These are phyloP conservation scores for Endocladia muricata DNA, from an alignment of 31 red algal genomes.

Conservation along the genomic window DNA sequence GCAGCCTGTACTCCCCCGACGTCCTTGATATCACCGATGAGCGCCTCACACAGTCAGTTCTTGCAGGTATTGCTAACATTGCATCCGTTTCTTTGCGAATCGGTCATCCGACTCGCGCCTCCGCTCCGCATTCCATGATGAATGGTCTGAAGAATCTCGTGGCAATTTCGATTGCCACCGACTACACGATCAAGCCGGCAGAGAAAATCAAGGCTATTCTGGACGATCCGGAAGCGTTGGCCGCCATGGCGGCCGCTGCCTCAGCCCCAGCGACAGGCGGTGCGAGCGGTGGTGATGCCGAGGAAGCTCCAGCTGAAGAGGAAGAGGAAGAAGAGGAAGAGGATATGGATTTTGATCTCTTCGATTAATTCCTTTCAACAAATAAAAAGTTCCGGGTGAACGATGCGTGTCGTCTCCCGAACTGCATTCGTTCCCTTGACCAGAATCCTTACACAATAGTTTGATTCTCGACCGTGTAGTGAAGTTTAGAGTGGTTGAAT, in stretches of 20 bases:
- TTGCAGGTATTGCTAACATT: slow-evolving; percentile 73
- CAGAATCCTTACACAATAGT: too few relatives aligned
- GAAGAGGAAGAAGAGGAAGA: slow-evolving; percentile 90
- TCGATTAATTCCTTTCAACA: slow-evolving; percentile 40
- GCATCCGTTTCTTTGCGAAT: slow-evolving; percentile 76
- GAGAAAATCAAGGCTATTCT: slow-evolving; percentile 89
- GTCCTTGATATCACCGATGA: slow-evolving; percentile 98
- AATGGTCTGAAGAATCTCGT: slow-evolving; percentile 78
- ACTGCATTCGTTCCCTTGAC: too few relatives aligned
- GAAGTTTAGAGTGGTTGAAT: too few relatives aligned
- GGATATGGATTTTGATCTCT: slow-evolving; percentile 52
- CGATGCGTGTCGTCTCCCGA: too few relatives aligned
- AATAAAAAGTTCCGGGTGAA: too few relatives aligned
- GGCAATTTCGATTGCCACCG: slow-evolving; percentile 73
- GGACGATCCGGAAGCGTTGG: slow-evolving; percentile 89
- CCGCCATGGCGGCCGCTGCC: slow-evolving; percentile 87
- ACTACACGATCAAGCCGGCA: slow-evolving; percentile 80
- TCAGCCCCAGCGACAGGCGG: slow-evolving; percentile 41
- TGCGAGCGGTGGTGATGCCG: slow-evolving; percentile 26
- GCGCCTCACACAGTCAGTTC: slow-evolving; percentile 58
- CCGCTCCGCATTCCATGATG: slow-evolving; percentile 90
- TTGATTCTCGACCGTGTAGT: too few relatives aligned
- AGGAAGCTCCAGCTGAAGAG: slow-evolving; percentile 40
- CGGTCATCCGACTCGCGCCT: slow-evolving; percentile 80
- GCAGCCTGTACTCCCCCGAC: slow-evolving; percentile 83